Conservation (phyloP, 2,329 filamentous ascomycete genomes). For the Fusarium coffeatum region DNA sequence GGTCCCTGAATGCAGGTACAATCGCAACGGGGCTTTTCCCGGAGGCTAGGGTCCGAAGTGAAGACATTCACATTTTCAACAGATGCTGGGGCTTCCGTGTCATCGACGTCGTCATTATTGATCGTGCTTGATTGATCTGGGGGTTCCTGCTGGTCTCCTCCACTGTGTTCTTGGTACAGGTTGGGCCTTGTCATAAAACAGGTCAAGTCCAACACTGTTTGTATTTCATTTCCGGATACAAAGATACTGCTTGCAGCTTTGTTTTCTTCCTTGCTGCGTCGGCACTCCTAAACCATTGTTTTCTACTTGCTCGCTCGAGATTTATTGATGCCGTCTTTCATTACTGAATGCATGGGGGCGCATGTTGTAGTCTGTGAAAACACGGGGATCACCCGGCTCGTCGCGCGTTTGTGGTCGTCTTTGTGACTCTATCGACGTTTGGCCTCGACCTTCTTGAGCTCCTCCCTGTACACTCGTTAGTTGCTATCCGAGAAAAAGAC, state of each 20-base stretch:
- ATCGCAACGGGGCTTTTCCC: background rate
- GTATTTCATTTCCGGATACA: background rate
- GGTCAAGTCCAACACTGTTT: background rate
- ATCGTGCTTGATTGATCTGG: background rate
- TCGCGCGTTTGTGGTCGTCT: background rate
- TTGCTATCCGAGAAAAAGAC: background rate
- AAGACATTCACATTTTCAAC: slow-evolving; percentile 1
- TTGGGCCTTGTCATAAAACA: background rate
- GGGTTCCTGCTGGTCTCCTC: background rate
- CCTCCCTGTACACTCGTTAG: slow-evolving; percentile 69
- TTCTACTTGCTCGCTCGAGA: background rate
- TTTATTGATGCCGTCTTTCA: background rate
- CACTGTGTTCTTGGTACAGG: background rate
- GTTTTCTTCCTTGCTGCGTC: background rate
- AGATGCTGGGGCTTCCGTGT: background rate
- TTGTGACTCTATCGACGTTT: slow-evolving; percentile 65
- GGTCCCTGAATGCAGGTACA: background rate
- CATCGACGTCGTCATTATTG: background rate
- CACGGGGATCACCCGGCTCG: background rate
- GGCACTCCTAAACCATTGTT: background rate
- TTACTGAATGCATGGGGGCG: background rate
- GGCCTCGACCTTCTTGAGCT: slow-evolving; percentile 91
- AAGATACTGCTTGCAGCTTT: background rate
- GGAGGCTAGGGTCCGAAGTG: background rate
- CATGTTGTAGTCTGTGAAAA: background rate